A percentile compares a stretch with the other conserved stretches of the same genome.
phyloP scores from a whole-genome alignment of 73 alveolate species.

The Uronychia setigera region DNA sequence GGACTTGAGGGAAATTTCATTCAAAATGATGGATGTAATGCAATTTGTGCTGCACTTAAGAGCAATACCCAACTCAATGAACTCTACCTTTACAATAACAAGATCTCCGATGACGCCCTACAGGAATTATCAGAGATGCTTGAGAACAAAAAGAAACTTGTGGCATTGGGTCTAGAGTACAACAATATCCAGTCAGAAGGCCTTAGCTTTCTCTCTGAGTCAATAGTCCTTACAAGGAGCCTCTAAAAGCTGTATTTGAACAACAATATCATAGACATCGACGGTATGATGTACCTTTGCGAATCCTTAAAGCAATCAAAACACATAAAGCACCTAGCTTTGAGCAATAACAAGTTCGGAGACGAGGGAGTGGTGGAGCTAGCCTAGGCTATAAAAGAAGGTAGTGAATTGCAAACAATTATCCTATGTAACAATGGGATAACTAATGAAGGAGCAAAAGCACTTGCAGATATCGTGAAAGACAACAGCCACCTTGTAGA shows the following conservation, averaged over 20 bases:
- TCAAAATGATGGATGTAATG: constrained; percentile 19
- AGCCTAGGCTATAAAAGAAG: constrained; percentile 20
- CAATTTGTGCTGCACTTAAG: constrained; percentile 26
- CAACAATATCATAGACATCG: constrained; percentile 27
- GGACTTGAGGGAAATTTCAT: constrained; percentile 40
- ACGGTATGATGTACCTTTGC: constrained; percentile 15
- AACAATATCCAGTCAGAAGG: constrained; percentile 46
- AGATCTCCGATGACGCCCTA: constrained; percentile 23
- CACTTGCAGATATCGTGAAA: constrained; percentile 28
- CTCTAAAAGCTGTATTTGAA: constrained; percentile 47
- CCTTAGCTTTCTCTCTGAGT: background rate
- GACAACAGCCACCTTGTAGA: constrained; percentile 13
- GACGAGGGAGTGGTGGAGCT: constrained; percentile 47
- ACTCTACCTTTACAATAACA: constrained; percentile 47
- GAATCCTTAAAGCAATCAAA: constrained; percentile 18
- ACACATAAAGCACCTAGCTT: constrained; percentile 25
- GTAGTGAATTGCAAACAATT: background rate
- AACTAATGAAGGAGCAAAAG: constrained; percentile 41
- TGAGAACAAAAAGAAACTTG: constrained; percentile 6
- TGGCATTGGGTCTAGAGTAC: constrained; percentile 41
- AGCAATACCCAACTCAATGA: constrained; percentile 20
- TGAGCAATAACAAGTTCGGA: constrained; percentile 34
- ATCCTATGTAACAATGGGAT: constrained; percentile 36
- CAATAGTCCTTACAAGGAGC: background rate
- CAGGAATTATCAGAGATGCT: constrained; percentile 33